These are phyloP conservation scores for Plantago ovata DNA, from an alignment of 257 asterid species.

Conservation along the genomic window DNA sequence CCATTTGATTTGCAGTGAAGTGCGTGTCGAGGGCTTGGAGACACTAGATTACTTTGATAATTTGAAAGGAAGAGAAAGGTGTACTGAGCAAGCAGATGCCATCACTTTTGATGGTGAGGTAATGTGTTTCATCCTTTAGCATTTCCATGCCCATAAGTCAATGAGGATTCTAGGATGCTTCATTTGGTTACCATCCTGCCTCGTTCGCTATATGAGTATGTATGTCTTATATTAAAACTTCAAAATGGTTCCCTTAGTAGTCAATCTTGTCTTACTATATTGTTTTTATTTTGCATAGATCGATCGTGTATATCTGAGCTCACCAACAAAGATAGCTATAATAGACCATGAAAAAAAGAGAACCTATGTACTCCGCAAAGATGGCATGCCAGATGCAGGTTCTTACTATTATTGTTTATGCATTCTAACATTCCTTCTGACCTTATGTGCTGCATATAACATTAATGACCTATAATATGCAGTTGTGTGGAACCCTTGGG, in stretches of 20 bases:
- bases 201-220: too few species aligned
- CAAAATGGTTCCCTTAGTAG: slow-evolving; percentile 1
- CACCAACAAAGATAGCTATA: slow-evolving; percentile 80
- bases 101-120: slow-evolving; percentile 90
- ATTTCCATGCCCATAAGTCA: too few species aligned
- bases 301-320: slow-evolving; percentile 72
- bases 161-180: too few species aligned
- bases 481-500: slow-evolving; percentile 96
- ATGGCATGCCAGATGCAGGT: slow-evolving; percentile 93
- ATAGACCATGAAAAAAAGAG: slow-evolving; percentile 90
- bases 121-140: slow-evolving; percentile 18
- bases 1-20: slow-evolving; percentile 71
- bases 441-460: slow-evolving; percentile 12
- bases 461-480: slow-evolving; percentile 21
- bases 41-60: slow-evolving; percentile 79
- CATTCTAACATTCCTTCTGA: slow-evolving; percentile 9
- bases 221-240: not conserved
- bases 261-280: not conserved
- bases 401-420: slow-evolving; percentile 3
- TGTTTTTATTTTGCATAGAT: slow-evolving; percentile 39
- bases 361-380: slow-evolving; percentile 75
- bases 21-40: slow-evolving; percentile 93
- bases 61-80: slow-evolving; percentile 59
- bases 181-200: too few species aligned
- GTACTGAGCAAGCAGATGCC: slow-evolving; percentile 90